These are phyloP conservation scores for Selenicereus undatus DNA, from an alignment of 148 eudicot genomes.

Conservation along the genomic window DNA sequence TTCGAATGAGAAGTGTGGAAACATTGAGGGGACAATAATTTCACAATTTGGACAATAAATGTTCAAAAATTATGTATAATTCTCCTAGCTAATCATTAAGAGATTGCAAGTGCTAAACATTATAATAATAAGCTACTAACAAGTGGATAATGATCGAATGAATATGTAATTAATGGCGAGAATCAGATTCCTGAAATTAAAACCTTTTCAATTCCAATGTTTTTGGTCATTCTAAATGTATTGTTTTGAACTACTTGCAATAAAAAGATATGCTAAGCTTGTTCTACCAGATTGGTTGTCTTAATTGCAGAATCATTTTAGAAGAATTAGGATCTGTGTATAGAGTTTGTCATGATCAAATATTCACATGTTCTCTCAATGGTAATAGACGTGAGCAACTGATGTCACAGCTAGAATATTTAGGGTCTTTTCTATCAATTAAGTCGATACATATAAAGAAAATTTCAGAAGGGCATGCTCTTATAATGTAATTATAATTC, in stretches of 20 bases:
- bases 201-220: neutral
- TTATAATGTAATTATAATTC: too few species aligned
- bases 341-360: neutral
- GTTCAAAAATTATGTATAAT: too few species aligned
- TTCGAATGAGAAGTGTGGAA: too few species aligned
- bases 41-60: too few species aligned
- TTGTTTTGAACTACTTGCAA: neutral
- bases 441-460: too few species aligned
- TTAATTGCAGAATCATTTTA: neutral
- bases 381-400: neutral
- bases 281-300: neutral
- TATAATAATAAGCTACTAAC: too few species aligned
- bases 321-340: neutral
- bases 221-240: neutral
- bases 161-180: too few species aligned
- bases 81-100: too few species aligned
- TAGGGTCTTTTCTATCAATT: neutral
- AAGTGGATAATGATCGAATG: too few species aligned
- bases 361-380: neutral
- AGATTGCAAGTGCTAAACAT: too few species aligned
- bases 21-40: too few species aligned
- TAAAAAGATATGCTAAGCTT: neutral
- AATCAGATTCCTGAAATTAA: neutral
- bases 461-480: too few species aligned
- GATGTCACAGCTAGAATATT: neutral